Evolutionary conservation across 2,329 filamentous ascomycete species (phyloP).

Genomic region (Dactylonectria macrodidyma): DNA sequence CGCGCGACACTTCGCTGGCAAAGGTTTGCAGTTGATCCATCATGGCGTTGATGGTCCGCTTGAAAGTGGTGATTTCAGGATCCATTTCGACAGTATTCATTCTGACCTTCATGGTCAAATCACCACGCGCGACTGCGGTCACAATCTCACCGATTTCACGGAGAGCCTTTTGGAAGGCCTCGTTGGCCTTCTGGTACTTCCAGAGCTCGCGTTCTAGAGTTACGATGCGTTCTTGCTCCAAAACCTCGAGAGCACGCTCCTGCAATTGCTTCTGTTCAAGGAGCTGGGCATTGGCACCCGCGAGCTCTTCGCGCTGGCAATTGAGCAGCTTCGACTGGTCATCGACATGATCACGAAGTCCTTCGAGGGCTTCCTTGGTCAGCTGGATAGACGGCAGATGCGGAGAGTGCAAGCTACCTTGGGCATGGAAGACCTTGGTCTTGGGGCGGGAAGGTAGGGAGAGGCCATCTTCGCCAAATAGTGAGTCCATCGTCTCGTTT

Average conservation of each 20-base stretch:
- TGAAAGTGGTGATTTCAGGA: too few species aligned
- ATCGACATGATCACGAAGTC: conserved; percentile 90
- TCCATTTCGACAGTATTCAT: conserved; percentile 98
- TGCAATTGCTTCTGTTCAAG: conserved; percentile 89
- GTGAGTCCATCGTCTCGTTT: conserved; percentile 79
- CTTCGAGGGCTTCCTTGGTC: conserved; percentile 87
- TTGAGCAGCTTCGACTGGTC: conserved; percentile 94
- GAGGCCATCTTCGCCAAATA: conserved; percentile 71
- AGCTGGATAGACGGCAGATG: conserved; percentile 64
- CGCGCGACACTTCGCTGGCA: too few species aligned
- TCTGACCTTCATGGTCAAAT: conserved; percentile 95
- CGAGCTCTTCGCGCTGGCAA: conserved; percentile 88
- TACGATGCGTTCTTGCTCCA: conserved; percentile 90
- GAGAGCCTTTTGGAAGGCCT: conserved; percentile 97
- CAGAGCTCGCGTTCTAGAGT: conserved; percentile 92
- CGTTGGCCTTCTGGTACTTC: conserved; percentile 98
- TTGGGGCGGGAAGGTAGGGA: conserved; percentile 59
- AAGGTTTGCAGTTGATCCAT: too few species aligned
- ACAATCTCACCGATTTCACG: conserved; percentile 98
- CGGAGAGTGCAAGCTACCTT: conserved; percentile 58
- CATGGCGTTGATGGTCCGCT: too few species aligned
- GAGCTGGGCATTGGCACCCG: conserved; percentile 87
- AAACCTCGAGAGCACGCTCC: conserved; percentile 83
- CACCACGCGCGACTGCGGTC: conserved; percentile 94
- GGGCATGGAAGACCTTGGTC: conserved; percentile 63